Percentiles rank a stretch among this genome's conserved stretches.
Evolutionary conservation across 116 monocot species (phyloP).

Genomic region (Cymodocea nodosa): DNA sequence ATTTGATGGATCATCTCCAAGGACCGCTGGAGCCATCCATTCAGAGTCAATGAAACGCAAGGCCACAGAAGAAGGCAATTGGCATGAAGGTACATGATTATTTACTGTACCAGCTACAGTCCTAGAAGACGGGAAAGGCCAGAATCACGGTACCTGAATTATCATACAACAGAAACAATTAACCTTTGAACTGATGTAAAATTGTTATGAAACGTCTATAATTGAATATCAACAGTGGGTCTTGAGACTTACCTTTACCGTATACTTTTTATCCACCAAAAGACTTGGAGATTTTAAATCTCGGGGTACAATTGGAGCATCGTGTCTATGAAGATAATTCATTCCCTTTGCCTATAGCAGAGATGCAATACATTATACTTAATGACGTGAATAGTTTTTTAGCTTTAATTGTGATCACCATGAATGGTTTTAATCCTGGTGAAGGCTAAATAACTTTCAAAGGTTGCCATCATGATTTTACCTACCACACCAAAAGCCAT

Average conservation of each 20-base stretch:
- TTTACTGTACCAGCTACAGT: constrained; percentile 97
- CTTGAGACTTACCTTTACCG: constrained; percentile 66
- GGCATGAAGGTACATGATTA: constrained; percentile 4
- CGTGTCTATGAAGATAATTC: constrained; percentile 94
- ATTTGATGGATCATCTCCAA: constrained; percentile 95
- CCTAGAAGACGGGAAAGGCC: constrained; percentile 93
- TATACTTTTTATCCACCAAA: constrained; percentile 93
- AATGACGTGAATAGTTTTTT: too few species aligned
- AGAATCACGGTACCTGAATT: constrained; percentile 91
- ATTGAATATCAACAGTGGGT: background rate
- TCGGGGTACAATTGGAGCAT: constrained; percentile 94
- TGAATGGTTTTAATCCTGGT: too few species aligned
- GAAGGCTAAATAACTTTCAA: background rate
- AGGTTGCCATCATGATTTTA: background rate
- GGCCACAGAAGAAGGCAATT: background rate
- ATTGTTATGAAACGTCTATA: too few species aligned
- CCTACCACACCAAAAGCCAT: constrained; percentile 99
- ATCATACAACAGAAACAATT: background rate
- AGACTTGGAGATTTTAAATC: constrained; percentile 99
- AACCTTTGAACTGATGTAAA: too few species aligned
- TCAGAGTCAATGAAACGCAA: constrained; percentile 14
- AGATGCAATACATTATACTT: background rate
- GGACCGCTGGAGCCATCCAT: constrained; percentile 99
- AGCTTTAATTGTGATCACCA: too few species aligned
- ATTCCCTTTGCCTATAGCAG: constrained; percentile 85